These are phyloP conservation scores for Phytophthora fragariae DNA, from an alignment of 352 stramenopile species.

Conservation along the genomic window DNA sequence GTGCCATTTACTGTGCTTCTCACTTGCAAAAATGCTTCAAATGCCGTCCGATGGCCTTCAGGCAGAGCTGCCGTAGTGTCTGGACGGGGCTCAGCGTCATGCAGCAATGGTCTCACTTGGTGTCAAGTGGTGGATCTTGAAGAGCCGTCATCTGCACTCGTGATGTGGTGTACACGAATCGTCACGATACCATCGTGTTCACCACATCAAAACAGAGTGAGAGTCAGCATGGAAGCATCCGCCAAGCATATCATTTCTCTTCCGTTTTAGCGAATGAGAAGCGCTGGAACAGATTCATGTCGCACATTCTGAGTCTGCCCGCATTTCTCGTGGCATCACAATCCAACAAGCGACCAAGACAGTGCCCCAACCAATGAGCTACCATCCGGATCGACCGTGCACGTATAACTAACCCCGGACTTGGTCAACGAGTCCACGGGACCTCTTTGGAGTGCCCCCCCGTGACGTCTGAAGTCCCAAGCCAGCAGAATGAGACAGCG, in stretches of 20 bases:
- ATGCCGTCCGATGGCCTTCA: constrained; percentile 30
- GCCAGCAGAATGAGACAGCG: no score
- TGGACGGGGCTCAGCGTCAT: constrained; percentile 11
- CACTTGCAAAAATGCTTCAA: constrained; percentile 49
- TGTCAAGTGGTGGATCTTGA: constrained; percentile 16
- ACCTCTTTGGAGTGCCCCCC: no score
- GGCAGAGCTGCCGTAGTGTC: constrained; percentile 45
- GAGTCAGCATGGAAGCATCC: constrained; percentile 16
- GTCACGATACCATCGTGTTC: not conserved
- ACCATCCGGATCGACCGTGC: no score
- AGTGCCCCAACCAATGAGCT: no score
- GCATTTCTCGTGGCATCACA: constrained; percentile 9
- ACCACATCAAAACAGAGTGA: not conserved
- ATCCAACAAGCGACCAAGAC: constrained; percentile 10
- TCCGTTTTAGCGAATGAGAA: constrained; percentile 14
- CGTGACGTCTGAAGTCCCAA: no score
- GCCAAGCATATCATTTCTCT: constrained; percentile 13
- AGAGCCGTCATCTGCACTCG: constrained; percentile 9
- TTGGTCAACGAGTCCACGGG: no score
- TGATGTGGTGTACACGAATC: not conserved
- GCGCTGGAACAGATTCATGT: constrained; percentile 1
- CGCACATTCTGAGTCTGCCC: not conserved
- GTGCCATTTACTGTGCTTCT: not conserved
- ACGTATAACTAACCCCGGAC: no score
- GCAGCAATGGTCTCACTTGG: not conserved